Conservation (phyloP, 2,329 filamentous ascomycete species). For the Monascus ruber region DNA sequence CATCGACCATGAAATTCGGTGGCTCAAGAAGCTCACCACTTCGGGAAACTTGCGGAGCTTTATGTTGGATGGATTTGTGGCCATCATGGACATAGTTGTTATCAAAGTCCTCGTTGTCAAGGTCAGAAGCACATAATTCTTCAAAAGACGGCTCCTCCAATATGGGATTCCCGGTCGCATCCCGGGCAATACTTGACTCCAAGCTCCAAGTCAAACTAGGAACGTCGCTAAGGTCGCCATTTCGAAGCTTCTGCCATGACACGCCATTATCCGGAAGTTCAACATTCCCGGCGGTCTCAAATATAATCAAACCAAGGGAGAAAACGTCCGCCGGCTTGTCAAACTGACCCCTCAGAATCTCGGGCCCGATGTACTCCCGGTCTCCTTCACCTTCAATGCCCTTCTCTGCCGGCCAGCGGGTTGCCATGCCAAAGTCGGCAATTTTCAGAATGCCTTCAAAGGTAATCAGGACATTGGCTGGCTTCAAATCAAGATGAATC, state of each 20-base stretch:
- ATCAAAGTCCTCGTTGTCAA: conserved; percentile 34
- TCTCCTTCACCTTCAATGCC: conserved; percentile 86
- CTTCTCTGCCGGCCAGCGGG: conserved; percentile 61
- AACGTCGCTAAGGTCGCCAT: conserved; percentile 78
- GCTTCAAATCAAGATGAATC: conserved; percentile 57
- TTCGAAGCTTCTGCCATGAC: conserved; percentile 80
- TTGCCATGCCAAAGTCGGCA: conserved; percentile 61
- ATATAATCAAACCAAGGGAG: conserved; percentile 82
- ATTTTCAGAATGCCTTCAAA: conserved; percentile 57
- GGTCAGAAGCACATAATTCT: conserved; percentile 31
- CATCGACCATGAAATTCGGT: conserved; percentile 80
- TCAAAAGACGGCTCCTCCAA: conserved; percentile 34
- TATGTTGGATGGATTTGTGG: conserved; percentile 13
- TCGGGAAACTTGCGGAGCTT: conserved; percentile 23
- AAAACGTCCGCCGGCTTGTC: conserved; percentile 92
- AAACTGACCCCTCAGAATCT: conserved; percentile 74
- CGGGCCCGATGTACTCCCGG: conserved; percentile 88
- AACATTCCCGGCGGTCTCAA: conserved; percentile 90
- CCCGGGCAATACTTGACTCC: conserved; percentile 58
- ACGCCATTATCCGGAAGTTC: conserved; percentile 85
- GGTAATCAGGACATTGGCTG: conserved; percentile 54
- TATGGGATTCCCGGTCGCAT: conserved; percentile 60
- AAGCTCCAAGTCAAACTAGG: conserved; percentile 75
- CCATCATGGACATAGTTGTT: conserved; percentile 23
- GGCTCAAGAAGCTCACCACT: conserved; percentile 54